Evolutionary conservation across 192 early-diverging fungal species (phyloP).

Genomic region (Dimargaris verticillata): DNA sequence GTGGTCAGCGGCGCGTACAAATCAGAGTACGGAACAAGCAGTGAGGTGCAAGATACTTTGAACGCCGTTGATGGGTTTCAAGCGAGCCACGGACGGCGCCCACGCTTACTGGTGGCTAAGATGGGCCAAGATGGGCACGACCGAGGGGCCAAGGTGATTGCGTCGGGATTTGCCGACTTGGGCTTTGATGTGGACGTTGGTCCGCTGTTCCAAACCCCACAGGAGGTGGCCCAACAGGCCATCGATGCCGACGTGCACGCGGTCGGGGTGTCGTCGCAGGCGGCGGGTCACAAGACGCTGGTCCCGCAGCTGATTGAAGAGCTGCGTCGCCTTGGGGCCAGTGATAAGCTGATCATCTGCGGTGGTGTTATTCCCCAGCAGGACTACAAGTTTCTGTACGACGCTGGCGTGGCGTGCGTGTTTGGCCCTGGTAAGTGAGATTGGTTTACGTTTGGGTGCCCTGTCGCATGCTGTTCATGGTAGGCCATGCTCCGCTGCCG

Average conservation of each 20-base stretch:
- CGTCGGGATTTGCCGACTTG: slow-evolving; percentile 74
- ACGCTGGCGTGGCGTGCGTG: slow-evolving; percentile 61
- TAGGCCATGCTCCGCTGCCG: too few species aligned
- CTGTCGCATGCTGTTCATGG: too few species aligned
- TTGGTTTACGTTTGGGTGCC: too few species aligned
- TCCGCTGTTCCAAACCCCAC: slow-evolving; percentile 76
- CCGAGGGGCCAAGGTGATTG: slow-evolving; percentile 86
- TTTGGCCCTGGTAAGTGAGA: slow-evolving; percentile 87
- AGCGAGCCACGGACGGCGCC: slow-evolving; percentile 59
- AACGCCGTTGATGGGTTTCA: slow-evolving; percentile 47
- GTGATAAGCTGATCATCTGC: slow-evolving; percentile 55
- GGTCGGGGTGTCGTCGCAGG: slow-evolving; percentile 72
- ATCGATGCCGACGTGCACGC: slow-evolving; percentile 82
- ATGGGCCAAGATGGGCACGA: slow-evolving; percentile 92
- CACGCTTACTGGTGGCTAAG: slow-evolving; percentile 77
- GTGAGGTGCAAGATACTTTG: slow-evolving; percentile 47
- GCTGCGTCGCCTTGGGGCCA: slow-evolving; percentile 55
- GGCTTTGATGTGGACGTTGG: slow-evolving; percentile 87
- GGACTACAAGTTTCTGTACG: slow-evolving; percentile 68
- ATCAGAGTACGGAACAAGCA: slow-evolving; percentile 52
- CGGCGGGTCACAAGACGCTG: slow-evolving; percentile 77
- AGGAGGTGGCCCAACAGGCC: slow-evolving; percentile 75
- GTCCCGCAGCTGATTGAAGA: slow-evolving; percentile 64
- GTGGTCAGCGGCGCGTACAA: slow-evolving; percentile 78
- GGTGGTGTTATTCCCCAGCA: slow-evolving; percentile 81